Evolutionary conservation across 1,139 yeast genomes (phyloP).

Genomic region (Geotrichum australiense): DNA sequence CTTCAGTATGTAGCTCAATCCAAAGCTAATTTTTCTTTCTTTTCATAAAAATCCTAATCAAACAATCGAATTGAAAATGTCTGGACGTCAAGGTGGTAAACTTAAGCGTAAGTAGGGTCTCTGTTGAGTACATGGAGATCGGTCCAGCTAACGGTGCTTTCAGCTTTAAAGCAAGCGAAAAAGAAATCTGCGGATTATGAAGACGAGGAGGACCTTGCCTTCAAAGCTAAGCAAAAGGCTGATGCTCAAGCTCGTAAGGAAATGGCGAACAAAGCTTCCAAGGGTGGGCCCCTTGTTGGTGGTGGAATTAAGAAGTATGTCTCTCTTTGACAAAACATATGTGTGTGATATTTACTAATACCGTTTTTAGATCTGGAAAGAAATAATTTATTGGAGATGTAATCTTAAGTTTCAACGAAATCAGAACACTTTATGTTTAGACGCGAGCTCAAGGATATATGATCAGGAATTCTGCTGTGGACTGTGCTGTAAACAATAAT

Average conservation of each 20-base stretch:
- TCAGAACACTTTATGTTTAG: too few species aligned
- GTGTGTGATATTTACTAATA: neutral
- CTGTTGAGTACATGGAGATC: neutral
- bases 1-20: too few species aligned
- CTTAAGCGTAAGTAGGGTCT: constrained; percentile 37
- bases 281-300: constrained; percentile 86
- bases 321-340: neutral
- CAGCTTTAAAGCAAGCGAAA: constrained; percentile 40
- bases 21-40: too few species aligned
- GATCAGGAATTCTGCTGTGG: too few species aligned
- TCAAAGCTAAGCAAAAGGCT: constrained; percentile 89
- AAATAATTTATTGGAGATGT: constrained; percentile 21
- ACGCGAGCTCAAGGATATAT: too few species aligned
- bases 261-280: constrained; percentile 77
- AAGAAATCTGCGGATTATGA: constrained; percentile 63
- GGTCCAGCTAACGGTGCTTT: constrained; percentile 8
- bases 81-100: constrained; percentile 44
- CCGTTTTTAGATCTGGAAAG: constrained; percentile 24
- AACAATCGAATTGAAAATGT: constrained; percentile 32
- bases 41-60: neutral
- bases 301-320: constrained; percentile 87
- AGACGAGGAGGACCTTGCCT: constrained; percentile 85
- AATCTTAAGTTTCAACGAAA: too few species aligned
- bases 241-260: constrained; percentile 91
- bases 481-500: too few species aligned